Evolutionary conservation across 2,329 filamentous ascomycete genomes (phyloP), one percentile per base, ranked within the genome.

Genomic region (Aspergillus piperis): DNA sequence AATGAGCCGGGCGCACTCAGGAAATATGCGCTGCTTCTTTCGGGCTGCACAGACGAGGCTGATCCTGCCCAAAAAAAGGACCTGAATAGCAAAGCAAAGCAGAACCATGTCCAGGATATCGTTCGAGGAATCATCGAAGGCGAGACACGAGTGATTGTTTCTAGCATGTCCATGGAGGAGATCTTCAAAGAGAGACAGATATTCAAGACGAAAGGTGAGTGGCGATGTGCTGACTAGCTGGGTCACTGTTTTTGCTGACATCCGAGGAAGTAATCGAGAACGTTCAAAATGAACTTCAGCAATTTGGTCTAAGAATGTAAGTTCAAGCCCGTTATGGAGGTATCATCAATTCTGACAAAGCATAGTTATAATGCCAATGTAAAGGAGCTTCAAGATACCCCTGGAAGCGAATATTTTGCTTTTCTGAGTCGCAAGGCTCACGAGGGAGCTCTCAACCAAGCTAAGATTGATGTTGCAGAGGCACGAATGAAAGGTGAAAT

Each of bases 81-180:
- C 39, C 66, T 73, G 30, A 73, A 78, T 13, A 78, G 75, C 38
- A 76, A 78, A 15, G 78, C 75, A 65, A 81, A 80, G 21, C 76
- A 81, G n/a, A 81, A 84, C 57, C 90, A 94, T 77, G 87, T 95
- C 15, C 89, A 90, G 70, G 90, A 90, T 67, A 96, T 96, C 63
- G 89, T 96, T 75, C 94, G 92, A 75, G 91, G 91, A 62, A 92
- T 96, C 74, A 95, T 96, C 67, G 91, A 96, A 75, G 92, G 92
- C 63, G 92, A 96, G 75, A 93, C 90, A 1, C 85, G 92, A 60
- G 89, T 91, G 5, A 86, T 96, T 56, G 90, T 96, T 44, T 91
- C 88, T 0, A 88, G 86, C 67, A 94, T 96, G 90, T 93, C 90
- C n/a, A 94, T 95, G 90, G 91, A 94, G 73, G 91, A 95, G 76